Base-by-base conservation (phyloP, 768 basidiomycete genomes). In the Roridomyces roridus region DNA sequence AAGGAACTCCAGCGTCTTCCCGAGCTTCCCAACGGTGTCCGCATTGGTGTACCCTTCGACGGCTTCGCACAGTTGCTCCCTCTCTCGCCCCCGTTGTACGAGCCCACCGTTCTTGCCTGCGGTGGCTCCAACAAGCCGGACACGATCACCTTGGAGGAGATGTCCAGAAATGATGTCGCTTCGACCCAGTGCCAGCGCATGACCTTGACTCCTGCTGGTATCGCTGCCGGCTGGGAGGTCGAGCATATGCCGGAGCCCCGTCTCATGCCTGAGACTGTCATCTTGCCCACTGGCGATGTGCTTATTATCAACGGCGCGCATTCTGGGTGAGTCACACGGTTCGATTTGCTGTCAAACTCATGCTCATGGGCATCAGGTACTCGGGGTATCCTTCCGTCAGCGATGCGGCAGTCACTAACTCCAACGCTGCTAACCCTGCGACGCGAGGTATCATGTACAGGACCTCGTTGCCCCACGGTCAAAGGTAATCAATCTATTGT, bases 41-140 rank as follows among this genome's bases (percentile, higher is more conserved):
- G 82, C 20, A 77, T 85, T 40, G 84, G 83, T 1, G 85, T 85
- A 59, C 83, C 83, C 0, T 81, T 84, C 79, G 76, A 83, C 14
- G 83, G 82, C n/a, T 80, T 80, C 12, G 83, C 70, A 8, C 55
- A 82, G 18, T 75, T 85, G 31, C 76, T 85, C 15, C 84, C 84
- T 6, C 69, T 85, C 10, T 71, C 70, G 2, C 74, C 74, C 12
- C 75, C 74, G 49, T 62, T 70, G 52, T 85, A 80, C 51, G 70
- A 71, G 3, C 76, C 85, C 0, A 81, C 83, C 44, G 65, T 85
- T 47, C 70, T 85, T 20, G 67, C 85, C 45, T 85, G 84, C 51
- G 84, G 84, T 11, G 84, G 84, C 21, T 82, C 82, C 3, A 60
- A 73, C 17, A 65, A 80, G 24, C 72, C 78, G 48, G 82, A 85